Conservation (phyloP, 768 basidiomycete species). For the Russula sp. region DNA sequence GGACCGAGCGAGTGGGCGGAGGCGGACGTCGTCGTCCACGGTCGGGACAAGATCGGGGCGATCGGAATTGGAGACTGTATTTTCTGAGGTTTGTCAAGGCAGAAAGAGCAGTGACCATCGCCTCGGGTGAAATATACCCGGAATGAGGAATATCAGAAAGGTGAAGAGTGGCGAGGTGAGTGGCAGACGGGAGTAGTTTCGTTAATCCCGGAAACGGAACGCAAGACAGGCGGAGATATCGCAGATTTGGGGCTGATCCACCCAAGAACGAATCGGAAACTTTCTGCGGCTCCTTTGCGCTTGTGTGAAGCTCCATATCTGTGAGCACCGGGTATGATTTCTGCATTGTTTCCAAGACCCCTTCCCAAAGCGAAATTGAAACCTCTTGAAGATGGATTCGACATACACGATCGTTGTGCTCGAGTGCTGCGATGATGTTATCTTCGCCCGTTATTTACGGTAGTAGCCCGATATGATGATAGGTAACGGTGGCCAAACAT, state of each 20-base stretch:
- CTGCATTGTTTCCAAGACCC: not conserved
- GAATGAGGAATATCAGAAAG: not conserved
- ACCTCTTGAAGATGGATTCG: too few species aligned
- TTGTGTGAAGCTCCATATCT: not conserved
- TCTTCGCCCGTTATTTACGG: not conserved
- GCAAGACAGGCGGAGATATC: not conserved
- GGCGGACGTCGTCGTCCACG: not conserved
- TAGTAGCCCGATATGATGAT: not conserved
- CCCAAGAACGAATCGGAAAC: not conserved
- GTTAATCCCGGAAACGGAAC: not conserved
- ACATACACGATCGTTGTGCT: not conserved
- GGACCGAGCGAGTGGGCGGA: not conserved
- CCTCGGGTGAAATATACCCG: not conserved
- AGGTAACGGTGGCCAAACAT: constrained; percentile 3
- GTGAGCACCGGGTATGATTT: not conserved
- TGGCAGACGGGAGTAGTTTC: not conserved
- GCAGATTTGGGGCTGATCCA: not conserved
- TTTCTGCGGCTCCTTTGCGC: not conserved
- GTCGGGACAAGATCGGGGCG: not conserved
- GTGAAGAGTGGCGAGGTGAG: not conserved
- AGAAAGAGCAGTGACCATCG: not conserved
- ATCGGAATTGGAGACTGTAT: not conserved
- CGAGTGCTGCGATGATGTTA: not conserved
- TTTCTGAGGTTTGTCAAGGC: not conserved
- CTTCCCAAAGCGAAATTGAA: not conserved